Percentiles rank a stretch among this genome's conserved stretches.
These are phyloP conservation scores for Suillus variegatus DNA, from an alignment of 768 basidiomycete genomes.

Conservation along the genomic window DNA sequence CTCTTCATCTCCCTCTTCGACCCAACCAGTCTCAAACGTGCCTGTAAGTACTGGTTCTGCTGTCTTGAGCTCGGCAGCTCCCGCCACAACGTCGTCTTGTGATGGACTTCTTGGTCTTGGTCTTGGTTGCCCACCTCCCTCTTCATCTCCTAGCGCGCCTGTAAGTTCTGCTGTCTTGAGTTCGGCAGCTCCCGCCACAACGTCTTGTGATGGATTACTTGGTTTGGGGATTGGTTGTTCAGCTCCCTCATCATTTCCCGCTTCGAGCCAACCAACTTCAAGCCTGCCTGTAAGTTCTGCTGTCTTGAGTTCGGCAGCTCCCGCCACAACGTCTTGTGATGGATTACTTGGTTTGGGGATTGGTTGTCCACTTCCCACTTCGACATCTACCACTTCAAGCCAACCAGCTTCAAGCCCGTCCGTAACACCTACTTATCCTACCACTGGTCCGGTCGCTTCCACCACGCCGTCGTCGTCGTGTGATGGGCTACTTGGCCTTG, in stretches of 20 bases:
- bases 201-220: conserved; percentile 14
- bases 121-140: conserved; percentile 5
- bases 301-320: not conserved
- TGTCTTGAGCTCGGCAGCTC: not conserved
- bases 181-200: conserved; percentile 3
- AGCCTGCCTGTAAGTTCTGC: conserved; percentile 1
- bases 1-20: conserved; percentile 12
- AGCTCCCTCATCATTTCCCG: conserved; percentile 5
- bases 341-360: conserved; percentile 20
- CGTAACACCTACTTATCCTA: conserved; percentile 3
- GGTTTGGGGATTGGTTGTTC: conserved; percentile 16
- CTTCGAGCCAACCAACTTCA: conserved; percentile 12
- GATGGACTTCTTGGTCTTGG: conserved; percentile 19
- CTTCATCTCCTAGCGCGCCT: not conserved
- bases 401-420: not conserved
- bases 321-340: not conserved
- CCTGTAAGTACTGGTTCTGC: conserved; percentile 3
- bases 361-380: conserved; percentile 15
- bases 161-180: not conserved
- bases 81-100: conserved; percentile 9
- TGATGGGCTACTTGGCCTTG: conserved; percentile 20
- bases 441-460: conserved; percentile 1
- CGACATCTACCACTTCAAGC: conserved; percentile 7
- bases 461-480: not conserved
- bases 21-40: conserved; percentile 7